A percentile compares a stretch with the other conserved stretches of the same genome.
Conservation (phyloP, 768 basidiomycete species). For the Lactifluus rugatus region DNA sequence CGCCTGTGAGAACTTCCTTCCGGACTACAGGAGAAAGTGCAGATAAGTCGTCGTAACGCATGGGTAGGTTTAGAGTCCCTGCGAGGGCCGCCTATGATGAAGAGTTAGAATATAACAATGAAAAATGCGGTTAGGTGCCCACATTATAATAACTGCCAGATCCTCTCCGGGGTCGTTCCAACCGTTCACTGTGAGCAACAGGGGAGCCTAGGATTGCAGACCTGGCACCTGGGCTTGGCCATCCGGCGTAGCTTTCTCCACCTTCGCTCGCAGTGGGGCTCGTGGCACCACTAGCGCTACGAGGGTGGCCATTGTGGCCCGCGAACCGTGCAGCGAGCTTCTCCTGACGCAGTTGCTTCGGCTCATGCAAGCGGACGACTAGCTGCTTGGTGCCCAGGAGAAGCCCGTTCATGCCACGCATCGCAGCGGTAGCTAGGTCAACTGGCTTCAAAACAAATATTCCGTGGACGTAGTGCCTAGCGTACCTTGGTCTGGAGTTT, state of each 20-base stretch:
- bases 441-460: conserved; percentile 2
- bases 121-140: conserved; percentile 20
- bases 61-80: conserved; percentile 70
- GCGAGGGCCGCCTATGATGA: conserved; percentile 62
- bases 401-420: conserved; percentile 74
- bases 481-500: conserved; percentile 70
- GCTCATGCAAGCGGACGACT: conserved; percentile 83
- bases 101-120: not conserved
- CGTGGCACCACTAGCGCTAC: conserved; percentile 73
- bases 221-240: conserved; percentile 61
- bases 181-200: conserved; percentile 41
- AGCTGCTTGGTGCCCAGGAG: conserved; percentile 66
- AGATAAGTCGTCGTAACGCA: conserved; percentile 81
- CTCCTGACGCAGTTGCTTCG: conserved; percentile 84
- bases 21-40: conserved; percentile 79
- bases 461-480: not conserved
- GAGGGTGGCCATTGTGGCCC: conserved; percentile 67
- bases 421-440: conserved; percentile 52
- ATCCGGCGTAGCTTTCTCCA: conserved; percentile 64
- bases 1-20: conserved; percentile 76
- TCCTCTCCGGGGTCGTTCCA: conserved; percentile 60
- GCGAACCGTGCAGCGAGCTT: conserved; percentile 77
- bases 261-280: conserved; percentile 77
- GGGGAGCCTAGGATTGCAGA: conserved; percentile 47
- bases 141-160: conserved; percentile 86